Evolutionary conservation across 331 rosid species (phyloP).

Genomic region (Arachis monticola): DNA sequence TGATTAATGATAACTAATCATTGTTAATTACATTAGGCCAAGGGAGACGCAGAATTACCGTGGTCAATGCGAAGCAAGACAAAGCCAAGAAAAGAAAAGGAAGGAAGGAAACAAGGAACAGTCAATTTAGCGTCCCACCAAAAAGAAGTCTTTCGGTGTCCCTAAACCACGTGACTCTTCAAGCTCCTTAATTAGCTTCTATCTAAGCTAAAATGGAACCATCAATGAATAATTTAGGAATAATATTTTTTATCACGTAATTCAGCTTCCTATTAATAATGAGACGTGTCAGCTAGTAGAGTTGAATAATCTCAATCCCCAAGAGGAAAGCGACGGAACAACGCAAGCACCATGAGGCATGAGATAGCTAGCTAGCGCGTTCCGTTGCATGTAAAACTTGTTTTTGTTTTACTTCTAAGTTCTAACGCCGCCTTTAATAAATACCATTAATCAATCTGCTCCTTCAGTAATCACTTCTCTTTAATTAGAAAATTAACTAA

Average conservation of each 20-base stretch:
- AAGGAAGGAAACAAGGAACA: neutral
- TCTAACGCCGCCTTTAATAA: neutral
- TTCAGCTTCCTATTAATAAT: no score
- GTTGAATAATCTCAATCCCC: constrained; percentile 1
- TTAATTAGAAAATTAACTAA: neutral
- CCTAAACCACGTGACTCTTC: constrained; percentile 21
- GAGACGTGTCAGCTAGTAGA: neutral
- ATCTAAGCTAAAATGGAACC: neutral
- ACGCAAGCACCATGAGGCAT: neutral
- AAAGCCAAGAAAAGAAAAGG: no score
- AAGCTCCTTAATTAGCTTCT: neutral
- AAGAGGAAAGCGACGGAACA: constrained; percentile 19
- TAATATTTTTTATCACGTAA: no score
- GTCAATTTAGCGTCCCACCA: constrained; percentile 39
- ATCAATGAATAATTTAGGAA: neutral
- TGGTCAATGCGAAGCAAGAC: constrained; percentile 12
- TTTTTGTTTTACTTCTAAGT: no score
- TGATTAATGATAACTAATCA: neutral
- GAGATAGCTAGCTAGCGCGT: neutral
- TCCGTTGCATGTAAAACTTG: neutral
- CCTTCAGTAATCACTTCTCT: neutral
- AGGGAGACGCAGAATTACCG: neutral
- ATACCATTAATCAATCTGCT: no score
- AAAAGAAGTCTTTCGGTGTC: neutral
- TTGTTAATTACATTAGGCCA: constrained; percentile 6